Base-by-base conservation (phyloP, 2,329 filamentous ascomycete species). In the Boeremia exigua region DNA sequence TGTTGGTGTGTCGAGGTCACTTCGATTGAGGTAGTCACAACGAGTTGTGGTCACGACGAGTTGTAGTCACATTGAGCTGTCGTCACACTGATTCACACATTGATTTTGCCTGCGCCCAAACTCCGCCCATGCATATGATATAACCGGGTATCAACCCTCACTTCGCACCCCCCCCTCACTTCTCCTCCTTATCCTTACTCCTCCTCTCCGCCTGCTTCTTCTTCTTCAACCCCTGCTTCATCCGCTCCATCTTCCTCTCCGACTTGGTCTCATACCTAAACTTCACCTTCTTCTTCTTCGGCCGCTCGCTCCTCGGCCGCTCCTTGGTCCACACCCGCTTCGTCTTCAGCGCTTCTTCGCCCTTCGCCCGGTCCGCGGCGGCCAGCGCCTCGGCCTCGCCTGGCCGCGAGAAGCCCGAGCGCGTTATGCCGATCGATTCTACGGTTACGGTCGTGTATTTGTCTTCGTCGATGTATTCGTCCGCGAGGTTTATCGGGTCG, bases 381-480 rank as follows among this genome's bases (percentile, higher is more conserved):
- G 68, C 19, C 19, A 23, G 19, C 36, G 71, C 70, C 19, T 62
- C 65, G n/a, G 66, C 67, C n/a, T 61, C 62, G 11, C 73, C 77
- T 17, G 81, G 80, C 65, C 84, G 88, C 54, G 85, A 82, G 43
- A 96, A 78, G 0, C 91, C 91, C 51, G 92, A 86, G 63, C 86
- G 86, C 11, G 89, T 88, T 14, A 96, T 84, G 60, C 88, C 89
- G 64, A 99, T 92, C 10, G 90, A 89, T 74, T 97, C 94, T 1
- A 99, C 88, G 0, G 91, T 97, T 25, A 99, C 95, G 0, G 92
- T 96, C 0, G 95, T 98, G 74, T 92, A 97, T 72, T 90, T 90
- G 75, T 97, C 94, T 74, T 98, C 95, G 75, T 99, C 95, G 62
- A 97, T 86, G 77, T 97, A 99, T 75, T 98, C 92, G 64, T 94